These are phyloP conservation scores for Epichloe scottii DNA, from an alignment of 2,329 filamentous ascomycete genomes.

Conservation along the genomic window DNA sequence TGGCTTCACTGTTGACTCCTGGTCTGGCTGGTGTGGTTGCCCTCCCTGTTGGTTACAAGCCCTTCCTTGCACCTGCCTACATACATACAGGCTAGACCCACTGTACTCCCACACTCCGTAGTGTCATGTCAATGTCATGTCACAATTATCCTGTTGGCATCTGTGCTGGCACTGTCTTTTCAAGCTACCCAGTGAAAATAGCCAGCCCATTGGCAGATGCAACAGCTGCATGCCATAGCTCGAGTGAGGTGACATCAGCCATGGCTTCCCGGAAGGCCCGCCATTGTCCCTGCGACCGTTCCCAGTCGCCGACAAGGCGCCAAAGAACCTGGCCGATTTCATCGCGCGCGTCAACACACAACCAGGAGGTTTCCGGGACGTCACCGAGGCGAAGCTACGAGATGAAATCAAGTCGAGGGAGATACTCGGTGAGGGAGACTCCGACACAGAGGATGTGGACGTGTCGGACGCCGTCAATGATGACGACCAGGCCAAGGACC, in stretches of 20 bases:
- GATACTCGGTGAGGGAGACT: conserved; percentile 28
- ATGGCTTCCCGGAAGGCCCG: conserved; percentile 22
- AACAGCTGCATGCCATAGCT: background rate
- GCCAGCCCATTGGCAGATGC: background rate
- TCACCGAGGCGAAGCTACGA: conserved; percentile 61
- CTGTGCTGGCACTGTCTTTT: too few relatives aligned
- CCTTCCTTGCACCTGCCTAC: too few relatives aligned
- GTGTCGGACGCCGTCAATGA: conserved; percentile 35
- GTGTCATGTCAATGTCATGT: too few relatives aligned
- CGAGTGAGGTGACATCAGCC: background rate
- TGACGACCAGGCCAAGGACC: conserved; percentile 30
- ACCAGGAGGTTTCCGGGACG: conserved; percentile 61
- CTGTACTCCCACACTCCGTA: too few relatives aligned
- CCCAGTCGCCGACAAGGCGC: conserved; percentile 42
- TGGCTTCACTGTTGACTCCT: too few relatives aligned
- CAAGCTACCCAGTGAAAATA: too few relatives aligned
- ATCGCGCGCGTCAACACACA: conserved; percentile 74
- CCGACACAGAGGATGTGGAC: conserved; percentile 32
- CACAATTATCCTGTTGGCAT: too few relatives aligned
- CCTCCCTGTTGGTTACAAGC: too few relatives aligned
- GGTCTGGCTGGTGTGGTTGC: too few relatives aligned
- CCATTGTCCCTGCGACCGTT: conserved; percentile 26
- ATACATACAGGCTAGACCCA: too few relatives aligned
- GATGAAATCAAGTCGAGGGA: conserved; percentile 46
- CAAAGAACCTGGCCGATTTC: conserved; percentile 55